Conservation (phyloP, 75 land plant species). For the Cryptomeria japonica region DNA sequence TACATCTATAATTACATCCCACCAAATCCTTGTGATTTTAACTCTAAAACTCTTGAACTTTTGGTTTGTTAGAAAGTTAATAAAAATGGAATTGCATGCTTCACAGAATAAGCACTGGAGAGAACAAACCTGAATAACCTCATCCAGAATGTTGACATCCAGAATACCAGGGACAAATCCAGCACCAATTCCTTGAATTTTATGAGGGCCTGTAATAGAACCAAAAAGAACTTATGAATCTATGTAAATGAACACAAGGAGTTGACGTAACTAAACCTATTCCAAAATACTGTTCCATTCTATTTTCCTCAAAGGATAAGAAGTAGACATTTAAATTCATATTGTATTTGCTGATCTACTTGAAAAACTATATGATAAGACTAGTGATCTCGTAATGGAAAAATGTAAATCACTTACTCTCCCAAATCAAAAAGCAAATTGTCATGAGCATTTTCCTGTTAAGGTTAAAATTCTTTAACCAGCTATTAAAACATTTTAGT, state of each 20-base stretch:
- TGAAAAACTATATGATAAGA: not conserved
- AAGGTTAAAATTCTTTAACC: not conserved
- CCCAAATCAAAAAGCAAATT: not conserved
- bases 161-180: slow-evolving; percentile 85
- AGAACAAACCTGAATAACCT: slow-evolving; percentile 67
- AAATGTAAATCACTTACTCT: not conserved
- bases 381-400: not conserved
- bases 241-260: slow-evolving; percentile 4
- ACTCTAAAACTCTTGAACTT: not conserved
- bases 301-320: not conserved
- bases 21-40: not conserved
- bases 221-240: not conserved
- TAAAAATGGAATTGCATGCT: not conserved
- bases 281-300: not conserved
- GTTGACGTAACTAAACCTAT: not conserved
- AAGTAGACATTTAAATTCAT: not conserved
- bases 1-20: not conserved
- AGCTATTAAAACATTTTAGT: not conserved
- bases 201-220: slow-evolving; percentile 61
- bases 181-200: slow-evolving; percentile 95
- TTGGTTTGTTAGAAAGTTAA: not conserved
- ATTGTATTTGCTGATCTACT: not conserved
- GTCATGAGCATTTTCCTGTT: not conserved
- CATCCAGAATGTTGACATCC: slow-evolving; percentile 67
- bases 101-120: not conserved